Percentiles rank a stretch among this genome's conserved stretches.
Evolutionary conservation across 352 stramenopile species (phyloP).

Genomic region (Phytophthora pinifolia): DNA sequence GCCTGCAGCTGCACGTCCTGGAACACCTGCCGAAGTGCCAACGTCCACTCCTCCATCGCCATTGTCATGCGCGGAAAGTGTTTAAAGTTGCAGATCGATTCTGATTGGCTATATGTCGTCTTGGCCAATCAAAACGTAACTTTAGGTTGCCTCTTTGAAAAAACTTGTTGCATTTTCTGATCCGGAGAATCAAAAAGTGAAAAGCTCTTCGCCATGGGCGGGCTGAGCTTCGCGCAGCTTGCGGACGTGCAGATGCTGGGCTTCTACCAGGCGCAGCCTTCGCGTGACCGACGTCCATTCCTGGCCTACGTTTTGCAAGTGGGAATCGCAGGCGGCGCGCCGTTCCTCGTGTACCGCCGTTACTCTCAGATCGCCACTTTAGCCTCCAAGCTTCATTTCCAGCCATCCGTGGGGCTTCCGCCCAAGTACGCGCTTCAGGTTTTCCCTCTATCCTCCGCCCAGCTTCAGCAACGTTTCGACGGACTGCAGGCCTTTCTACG

Average conservation of each 20-base stretch:
- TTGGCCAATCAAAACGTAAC: neutral
- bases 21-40: slow-evolving; percentile 58
- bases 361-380: slow-evolving; percentile 77
- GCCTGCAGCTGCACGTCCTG: slow-evolving; percentile 68
- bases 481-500: slow-evolving; percentile 57
- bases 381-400: slow-evolving; percentile 64
- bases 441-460: slow-evolving; percentile 61
- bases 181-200: no score
- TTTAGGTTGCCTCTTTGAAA: no score
- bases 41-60: slow-evolving; percentile 44
- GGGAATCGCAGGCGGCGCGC: slow-evolving; percentile 28
- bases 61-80: neutral
- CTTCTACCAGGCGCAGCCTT: slow-evolving; percentile 75
- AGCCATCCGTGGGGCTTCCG: slow-evolving; percentile 63
- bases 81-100: no score
- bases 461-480: slow-evolving; percentile 71
- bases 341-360: slow-evolving; percentile 77
- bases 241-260: slow-evolving; percentile 75
- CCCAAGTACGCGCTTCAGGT: slow-evolving; percentile 83
- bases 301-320: slow-evolving; percentile 80
- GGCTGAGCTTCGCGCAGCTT: slow-evolving; percentile 65
- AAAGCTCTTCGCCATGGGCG: slow-evolving; percentile 26
- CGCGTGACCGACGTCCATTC: slow-evolving; percentile 47
- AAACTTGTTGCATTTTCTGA: no score
- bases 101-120: no score